These are phyloP conservation scores for Symbiodinium natans DNA, from an alignment of 73 alveolate species.

Conservation along the genomic window DNA sequence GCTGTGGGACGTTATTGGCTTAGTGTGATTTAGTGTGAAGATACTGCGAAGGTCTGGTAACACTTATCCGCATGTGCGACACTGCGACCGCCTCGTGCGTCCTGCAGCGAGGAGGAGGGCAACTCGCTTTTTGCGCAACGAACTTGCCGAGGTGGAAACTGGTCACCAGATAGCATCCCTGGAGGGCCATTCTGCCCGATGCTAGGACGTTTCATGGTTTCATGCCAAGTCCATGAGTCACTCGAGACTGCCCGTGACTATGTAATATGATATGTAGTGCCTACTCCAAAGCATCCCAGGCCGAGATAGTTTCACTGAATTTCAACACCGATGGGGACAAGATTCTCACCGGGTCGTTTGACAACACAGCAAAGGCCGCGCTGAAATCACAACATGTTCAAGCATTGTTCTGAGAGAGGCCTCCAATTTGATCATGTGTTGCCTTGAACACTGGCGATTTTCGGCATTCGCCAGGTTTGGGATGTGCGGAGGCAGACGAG, in stretches of 20 bases:
- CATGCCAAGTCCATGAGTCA: neutral
- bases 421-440: no score
- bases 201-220: no score
- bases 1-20: slow-evolving; percentile 97
- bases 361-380: slow-evolving; percentile 98
- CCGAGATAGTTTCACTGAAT: slow-evolving; percentile 99
- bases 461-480: slow-evolving; percentile 19
- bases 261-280: no score
- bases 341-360: slow-evolving; percentile 99
- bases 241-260: no score
- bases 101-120: no score
- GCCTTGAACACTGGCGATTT: neutral
- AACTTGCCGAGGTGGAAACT: slow-evolving; percentile 82
- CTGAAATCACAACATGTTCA: slow-evolving; percentile 98
- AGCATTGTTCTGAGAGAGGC: no score
- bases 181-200: slow-evolving; percentile 94
- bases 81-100: neutral
- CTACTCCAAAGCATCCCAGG: slow-evolving; percentile 94
- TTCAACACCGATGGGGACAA: slow-evolving; percentile 99
- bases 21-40: neutral
- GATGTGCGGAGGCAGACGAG: slow-evolving; percentile 44
- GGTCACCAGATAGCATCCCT: slow-evolving; percentile 94
- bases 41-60: neutral
- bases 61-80: neutral
- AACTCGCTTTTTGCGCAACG: neutral